Conservation (phyloP, 768 basidiomycete species). For the Boletus subcaerulescens region DNA sequence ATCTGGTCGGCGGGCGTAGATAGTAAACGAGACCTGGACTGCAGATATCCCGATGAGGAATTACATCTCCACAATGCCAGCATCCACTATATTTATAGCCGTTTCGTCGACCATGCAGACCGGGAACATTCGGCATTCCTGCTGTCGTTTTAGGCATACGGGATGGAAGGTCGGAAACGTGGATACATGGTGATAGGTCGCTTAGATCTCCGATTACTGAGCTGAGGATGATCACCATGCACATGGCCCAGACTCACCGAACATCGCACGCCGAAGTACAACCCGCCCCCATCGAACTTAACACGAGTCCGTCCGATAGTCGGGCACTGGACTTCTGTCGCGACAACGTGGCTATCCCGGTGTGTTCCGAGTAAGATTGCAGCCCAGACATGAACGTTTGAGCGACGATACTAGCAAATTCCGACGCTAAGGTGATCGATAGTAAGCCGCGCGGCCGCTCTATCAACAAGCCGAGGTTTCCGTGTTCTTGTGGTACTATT, state of each 20-base stretch:
- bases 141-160: neutral
- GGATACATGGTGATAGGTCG: neutral
- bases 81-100: neutral
- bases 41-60: conserved; percentile 1
- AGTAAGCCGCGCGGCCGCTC: too few species aligned
- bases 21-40: neutral
- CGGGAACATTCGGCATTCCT: conserved; percentile 1
- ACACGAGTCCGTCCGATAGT: neutral
- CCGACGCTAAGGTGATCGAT: neutral
- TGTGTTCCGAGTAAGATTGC: neutral
- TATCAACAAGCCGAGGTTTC: too few species aligned
- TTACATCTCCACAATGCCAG: neutral
- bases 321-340: neutral
- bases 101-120: neutral
- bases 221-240: neutral
- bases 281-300: neutral
- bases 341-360: conserved; percentile 7
- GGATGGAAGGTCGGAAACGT: neutral
- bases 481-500: neutral
- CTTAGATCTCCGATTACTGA: neutral
- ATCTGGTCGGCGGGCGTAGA: neutral
- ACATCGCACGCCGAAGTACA: neutral
- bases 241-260: neutral
- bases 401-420: neutral
- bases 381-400: neutral